Base-by-base conservation (phyloP, 75 land plant species). In the Picea sitchensis region DNA sequence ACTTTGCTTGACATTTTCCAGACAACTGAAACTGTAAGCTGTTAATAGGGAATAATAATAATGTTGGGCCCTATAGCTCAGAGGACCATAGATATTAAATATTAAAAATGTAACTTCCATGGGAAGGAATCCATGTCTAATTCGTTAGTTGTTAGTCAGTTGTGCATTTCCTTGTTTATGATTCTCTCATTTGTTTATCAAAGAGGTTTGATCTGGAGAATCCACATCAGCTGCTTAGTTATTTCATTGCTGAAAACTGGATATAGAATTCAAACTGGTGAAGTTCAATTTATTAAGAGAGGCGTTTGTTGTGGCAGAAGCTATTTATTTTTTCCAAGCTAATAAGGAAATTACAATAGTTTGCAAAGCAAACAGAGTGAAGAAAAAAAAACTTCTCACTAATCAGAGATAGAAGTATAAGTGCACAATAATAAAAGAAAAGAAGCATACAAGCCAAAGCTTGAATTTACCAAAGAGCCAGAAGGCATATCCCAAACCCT, bases 381-480 rank as follows among this genome's bases (percentile, higher is more conserved):
- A 71, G 73, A 20, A 20, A 38, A 41, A 41, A 41, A 41, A 36
- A 69, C 2, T 15, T 69, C 47, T 69, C 5, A 69, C 18, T 30
- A 69, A 36, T 38, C 21, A 69, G 41, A 5, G 51, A 69, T 69
- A 18, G 18, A 69, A 34, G 14, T 41, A 69, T 17, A 1, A 38
- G 44, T 14, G 32, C 47, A 17, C 20, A 69, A 69, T 69, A 18
- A 69, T 4, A 36, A 69, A 38, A 32, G 38, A 69, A 36, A 69
- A 17, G 72, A 6, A 14, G 72, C 38, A 67, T 68, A 14, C 34
- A 61, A 58, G 13, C 14, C 21, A 11, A 69, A 30, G 58, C 23
- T 51, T 38, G 73, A 23, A 20, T 61, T 44, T 82, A 86, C 87
- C 86, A 82, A 59, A 5, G 87, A 83, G 61, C 32, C 75, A 47